These are phyloP conservation scores for Phlebiopsis flavidoalba DNA, from an alignment of 768 basidiomycete species.

Conservation along the genomic window DNA sequence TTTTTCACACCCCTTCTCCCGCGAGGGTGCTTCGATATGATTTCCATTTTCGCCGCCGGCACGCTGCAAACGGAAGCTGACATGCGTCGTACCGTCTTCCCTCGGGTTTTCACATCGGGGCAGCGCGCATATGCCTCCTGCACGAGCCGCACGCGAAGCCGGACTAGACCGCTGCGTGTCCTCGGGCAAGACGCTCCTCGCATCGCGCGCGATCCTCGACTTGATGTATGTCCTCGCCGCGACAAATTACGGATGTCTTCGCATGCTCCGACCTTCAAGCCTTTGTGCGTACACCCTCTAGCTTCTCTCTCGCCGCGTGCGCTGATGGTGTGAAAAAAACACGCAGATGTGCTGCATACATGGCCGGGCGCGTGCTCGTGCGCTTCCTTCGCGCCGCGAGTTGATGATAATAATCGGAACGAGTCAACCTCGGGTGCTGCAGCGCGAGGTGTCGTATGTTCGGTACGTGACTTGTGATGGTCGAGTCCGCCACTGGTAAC, in stretches of 20 bases:
- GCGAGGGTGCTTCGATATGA: neutral
- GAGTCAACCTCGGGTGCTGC: conserved; percentile 54
- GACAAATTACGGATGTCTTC: conserved; percentile 69
- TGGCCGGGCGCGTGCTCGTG: conserved; percentile 60
- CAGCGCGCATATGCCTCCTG: conserved; percentile 63
- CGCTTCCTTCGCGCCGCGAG: conserved; percentile 63
- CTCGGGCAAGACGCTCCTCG: conserved; percentile 60
- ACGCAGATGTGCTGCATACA: conserved; percentile 48
- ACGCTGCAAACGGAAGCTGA: neutral
- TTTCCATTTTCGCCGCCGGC: neutral
- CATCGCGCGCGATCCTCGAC: conserved; percentile 63
- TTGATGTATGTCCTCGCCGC: conserved; percentile 61
- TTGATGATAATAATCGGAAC: conserved; percentile 49
- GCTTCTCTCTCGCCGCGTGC: neutral
- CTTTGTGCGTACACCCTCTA: conserved; percentile 38
- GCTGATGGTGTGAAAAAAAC: neutral
- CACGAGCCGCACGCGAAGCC: conserved; percentile 76
- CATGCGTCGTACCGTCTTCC: neutral
- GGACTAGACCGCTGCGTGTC: conserved; percentile 55
- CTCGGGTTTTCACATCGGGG: neutral
- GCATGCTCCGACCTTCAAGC: conserved; percentile 70
- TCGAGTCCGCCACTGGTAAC: neutral
- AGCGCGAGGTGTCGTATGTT: conserved; percentile 68
- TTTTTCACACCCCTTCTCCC: neutral
- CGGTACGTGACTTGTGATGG: conserved; percentile 50